phyloP scores from a whole-genome alignment of 305 asterid species.

The Coffea humblotiana region DNA sequence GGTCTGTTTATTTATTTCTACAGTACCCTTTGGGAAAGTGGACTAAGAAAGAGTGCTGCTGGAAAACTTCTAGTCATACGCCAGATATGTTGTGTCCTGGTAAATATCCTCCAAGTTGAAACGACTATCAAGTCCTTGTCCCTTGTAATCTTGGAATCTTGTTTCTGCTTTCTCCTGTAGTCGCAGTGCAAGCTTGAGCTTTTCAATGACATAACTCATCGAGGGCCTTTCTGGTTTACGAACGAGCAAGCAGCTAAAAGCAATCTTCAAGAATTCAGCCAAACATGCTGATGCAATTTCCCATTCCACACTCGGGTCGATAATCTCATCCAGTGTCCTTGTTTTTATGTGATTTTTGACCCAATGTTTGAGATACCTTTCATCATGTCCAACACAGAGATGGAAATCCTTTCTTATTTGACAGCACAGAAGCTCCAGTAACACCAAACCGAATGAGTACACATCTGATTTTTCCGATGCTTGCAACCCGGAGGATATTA shows the following conservation, averaged over 20 bases:
- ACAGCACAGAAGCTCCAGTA: background rate
- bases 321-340: background rate
- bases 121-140: background rate
- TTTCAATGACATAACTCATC: background rate
- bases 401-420: background rate
- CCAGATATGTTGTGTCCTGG: background rate
- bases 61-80: too few species aligned
- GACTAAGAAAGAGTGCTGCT: background rate
- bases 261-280: slow-evolving; percentile 1
- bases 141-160: background rate
- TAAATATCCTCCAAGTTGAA: background rate
- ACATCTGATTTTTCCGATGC: background rate
- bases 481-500: background rate
- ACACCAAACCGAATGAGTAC: slow-evolving; percentile 2
- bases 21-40: background rate
- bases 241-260: background rate
- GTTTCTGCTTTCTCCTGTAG: background rate
- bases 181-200: background rate
- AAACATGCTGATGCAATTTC: background rate
- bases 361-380: background rate
- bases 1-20: background rate
- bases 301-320: background rate
- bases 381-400: background rate
- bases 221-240: background rate
- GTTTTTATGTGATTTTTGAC: background rate